Percentiles rank a stretch among this genome's conserved stretches.
phyloP scores from a whole-genome alignment of 2,329 filamentous ascomycete species.

The Botrytis squamosa region DNA sequence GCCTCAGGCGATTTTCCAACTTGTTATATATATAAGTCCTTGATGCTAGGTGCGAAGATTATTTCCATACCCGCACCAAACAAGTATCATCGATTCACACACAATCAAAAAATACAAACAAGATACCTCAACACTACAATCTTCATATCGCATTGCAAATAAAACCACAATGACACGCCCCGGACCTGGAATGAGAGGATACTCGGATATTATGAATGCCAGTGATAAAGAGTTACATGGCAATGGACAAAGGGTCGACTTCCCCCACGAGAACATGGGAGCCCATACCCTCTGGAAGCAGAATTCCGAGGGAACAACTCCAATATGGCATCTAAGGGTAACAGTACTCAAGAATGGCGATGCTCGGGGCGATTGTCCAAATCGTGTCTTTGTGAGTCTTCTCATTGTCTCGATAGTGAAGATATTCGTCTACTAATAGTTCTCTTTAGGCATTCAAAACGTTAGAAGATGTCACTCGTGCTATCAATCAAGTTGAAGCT shows the following conservation, averaged over 20 bases:
- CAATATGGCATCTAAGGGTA: slow-evolving; percentile 32
- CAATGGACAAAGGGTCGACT: slow-evolving; percentile 29
- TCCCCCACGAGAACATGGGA: slow-evolving; percentile 21
- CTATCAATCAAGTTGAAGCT: slow-evolving; percentile 31
- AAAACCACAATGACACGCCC: neutral
- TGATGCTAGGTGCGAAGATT: neutral
- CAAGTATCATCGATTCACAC: neutral
- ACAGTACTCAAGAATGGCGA: slow-evolving; percentile 32
- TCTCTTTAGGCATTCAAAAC: slow-evolving; percentile 31
- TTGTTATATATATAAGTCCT: neutral
- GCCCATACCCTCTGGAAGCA: slow-evolving; percentile 32
- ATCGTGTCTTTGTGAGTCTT: slow-evolving; percentile 31
- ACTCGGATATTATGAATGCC: slow-evolving; percentile 17
- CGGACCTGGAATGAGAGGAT: slow-evolving; percentile 15
- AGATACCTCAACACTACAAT: neutral
- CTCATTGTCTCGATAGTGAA: too few relatives aligned
- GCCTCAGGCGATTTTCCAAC: neutral
- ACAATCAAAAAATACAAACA: neutral
- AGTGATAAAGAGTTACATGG: slow-evolving; percentile 17
- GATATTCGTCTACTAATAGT: neutral
- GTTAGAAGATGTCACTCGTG: slow-evolving; percentile 30
- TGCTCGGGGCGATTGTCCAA: slow-evolving; percentile 29
- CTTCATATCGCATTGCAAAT: neutral
- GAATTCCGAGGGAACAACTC: slow-evolving; percentile 19
- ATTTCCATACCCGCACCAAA: neutral